These are phyloP conservation scores for Beta corolliflora DNA, from an alignment of 179 eudicot genomes.

Conservation along the genomic window DNA sequence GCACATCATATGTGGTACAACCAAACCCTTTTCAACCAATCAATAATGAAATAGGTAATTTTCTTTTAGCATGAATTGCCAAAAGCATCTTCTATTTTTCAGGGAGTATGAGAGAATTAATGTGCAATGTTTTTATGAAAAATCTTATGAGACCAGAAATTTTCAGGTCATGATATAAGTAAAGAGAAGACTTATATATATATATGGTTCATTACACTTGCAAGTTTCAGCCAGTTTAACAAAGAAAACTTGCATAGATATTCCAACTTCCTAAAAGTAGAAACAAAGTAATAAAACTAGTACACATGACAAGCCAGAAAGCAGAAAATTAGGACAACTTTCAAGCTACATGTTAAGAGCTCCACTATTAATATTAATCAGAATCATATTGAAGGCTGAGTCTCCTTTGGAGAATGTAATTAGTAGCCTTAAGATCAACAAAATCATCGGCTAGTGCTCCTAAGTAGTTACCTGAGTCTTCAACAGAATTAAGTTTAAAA, in stretches of 20 bases:
- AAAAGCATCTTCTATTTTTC: too few species aligned
- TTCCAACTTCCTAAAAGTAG: conserved; percentile 10
- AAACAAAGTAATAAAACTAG: neutral
- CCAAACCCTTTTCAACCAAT: too few species aligned
- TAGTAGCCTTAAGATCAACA: conserved; percentile 35
- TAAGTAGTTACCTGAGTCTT: conserved; percentile 20
- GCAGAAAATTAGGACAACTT: conserved; percentile 17
- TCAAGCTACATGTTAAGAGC: conserved; percentile 5
- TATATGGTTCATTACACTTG: conserved; percentile 5
- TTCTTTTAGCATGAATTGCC: too few species aligned
- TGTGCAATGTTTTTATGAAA: too few species aligned
- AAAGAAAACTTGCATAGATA: conserved; percentile 17
- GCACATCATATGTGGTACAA: too few species aligned
- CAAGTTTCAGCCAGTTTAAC: neutral
- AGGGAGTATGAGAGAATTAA: too few species aligned
- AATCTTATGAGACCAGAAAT: too few species aligned
- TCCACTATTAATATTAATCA: conserved; percentile 7
- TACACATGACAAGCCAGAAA: conserved; percentile 7
- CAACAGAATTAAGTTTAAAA: conserved; percentile 19
- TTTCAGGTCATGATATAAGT: neutral
- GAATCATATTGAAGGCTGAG: conserved; percentile 31
- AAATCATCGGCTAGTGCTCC: conserved; percentile 37
- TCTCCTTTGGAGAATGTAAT: conserved; percentile 37
- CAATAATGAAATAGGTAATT: too few species aligned
- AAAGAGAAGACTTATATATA: neutral